Conservation (phyloP, 2,329 filamentous ascomycete species). For the Fusarium robinianum region DNA sequence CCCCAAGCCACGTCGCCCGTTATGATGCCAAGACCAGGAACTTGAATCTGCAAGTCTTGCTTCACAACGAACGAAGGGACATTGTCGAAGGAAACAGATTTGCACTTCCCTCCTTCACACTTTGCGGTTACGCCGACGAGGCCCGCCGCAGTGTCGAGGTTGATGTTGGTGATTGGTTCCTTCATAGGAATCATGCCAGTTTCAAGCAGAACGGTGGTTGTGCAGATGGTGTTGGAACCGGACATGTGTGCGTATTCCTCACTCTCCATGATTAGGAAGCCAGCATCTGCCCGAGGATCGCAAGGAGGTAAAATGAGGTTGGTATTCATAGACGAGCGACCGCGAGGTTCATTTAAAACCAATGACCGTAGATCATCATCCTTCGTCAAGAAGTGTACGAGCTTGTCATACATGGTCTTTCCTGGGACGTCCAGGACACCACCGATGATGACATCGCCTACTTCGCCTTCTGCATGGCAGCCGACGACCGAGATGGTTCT, state of each 20-base stretch:
- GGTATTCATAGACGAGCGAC: slow-evolving; percentile 45
- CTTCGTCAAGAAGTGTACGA: slow-evolving; percentile 47
- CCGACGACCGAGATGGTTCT: slow-evolving; percentile 40
- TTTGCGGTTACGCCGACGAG: slow-evolving; percentile 47
- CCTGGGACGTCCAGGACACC: slow-evolving; percentile 50
- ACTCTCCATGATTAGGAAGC: slow-evolving; percentile 52
- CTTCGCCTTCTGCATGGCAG: slow-evolving; percentile 48
- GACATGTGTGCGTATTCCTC: slow-evolving; percentile 49
- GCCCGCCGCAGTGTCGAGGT: slow-evolving; percentile 51
- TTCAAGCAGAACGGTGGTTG: slow-evolving; percentile 50
- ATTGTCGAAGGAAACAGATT: slow-evolving; percentile 50
- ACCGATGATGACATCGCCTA: slow-evolving; percentile 54
- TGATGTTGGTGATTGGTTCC: slow-evolving; percentile 48
- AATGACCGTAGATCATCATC: slow-evolving; percentile 46
- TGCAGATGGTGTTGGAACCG: slow-evolving; percentile 51
- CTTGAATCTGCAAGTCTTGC: slow-evolving; percentile 45
- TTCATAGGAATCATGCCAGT: slow-evolving; percentile 52
- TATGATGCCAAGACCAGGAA: slow-evolving; percentile 47
- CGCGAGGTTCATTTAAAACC: slow-evolving; percentile 52
- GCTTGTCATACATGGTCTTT: slow-evolving; percentile 54
- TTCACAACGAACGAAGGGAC: slow-evolving; percentile 49
- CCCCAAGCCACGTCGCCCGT: slow-evolving; percentile 52
- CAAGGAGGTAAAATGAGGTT: slow-evolving; percentile 50
- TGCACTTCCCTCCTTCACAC: slow-evolving; percentile 50
- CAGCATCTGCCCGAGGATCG: slow-evolving; percentile 49